Evolutionary conservation across 192 early-diverging fungal species (phyloP).

Genomic region (Gigaspora rosea): DNA sequence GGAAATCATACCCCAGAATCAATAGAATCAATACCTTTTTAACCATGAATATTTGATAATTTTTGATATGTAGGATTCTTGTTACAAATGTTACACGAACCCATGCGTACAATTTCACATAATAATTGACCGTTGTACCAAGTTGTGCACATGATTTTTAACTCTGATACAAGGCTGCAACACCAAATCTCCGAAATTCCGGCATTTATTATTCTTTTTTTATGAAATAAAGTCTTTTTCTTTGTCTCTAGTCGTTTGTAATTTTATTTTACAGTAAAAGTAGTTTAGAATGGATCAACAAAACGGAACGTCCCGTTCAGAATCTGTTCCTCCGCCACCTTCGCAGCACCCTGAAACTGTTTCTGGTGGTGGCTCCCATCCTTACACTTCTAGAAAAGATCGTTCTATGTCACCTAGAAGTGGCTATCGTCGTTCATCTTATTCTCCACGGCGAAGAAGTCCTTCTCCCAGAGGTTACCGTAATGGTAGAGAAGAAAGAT

Average conservation of each 20-base stretch:
- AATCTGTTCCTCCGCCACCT: conserved; percentile 19
- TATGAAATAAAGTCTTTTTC: background rate
- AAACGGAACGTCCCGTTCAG: conserved; percentile 18
- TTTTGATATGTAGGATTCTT: too few relatives aligned
- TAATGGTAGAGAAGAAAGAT: conserved; percentile 38
- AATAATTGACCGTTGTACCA: too few relatives aligned
- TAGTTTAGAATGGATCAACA: conserved; percentile 9
- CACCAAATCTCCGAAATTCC: too few relatives aligned
- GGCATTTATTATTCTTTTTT: background rate
- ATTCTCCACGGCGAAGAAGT: conserved; percentile 43
- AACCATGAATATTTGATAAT: too few relatives aligned
- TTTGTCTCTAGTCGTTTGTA: too few relatives aligned
- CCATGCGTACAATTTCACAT: too few relatives aligned
- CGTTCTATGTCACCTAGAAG: conserved; percentile 24
- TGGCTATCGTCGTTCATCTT: conserved; percentile 41
- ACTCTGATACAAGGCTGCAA: too few relatives aligned
- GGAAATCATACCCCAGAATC: too few relatives aligned
- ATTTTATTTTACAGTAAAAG: too few relatives aligned
- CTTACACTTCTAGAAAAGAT: conserved; percentile 27
- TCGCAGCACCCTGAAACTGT: conserved; percentile 3
- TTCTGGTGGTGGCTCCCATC: conserved; percentile 1
- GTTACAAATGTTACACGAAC: too few relatives aligned
- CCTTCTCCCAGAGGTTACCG: conserved; percentile 45
- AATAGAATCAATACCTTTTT: too few relatives aligned
- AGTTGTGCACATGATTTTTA: too few relatives aligned